Evolutionary conservation across 176 grass and related monocot species (phyloP).

Genomic region (Musa acuminata): DNA sequence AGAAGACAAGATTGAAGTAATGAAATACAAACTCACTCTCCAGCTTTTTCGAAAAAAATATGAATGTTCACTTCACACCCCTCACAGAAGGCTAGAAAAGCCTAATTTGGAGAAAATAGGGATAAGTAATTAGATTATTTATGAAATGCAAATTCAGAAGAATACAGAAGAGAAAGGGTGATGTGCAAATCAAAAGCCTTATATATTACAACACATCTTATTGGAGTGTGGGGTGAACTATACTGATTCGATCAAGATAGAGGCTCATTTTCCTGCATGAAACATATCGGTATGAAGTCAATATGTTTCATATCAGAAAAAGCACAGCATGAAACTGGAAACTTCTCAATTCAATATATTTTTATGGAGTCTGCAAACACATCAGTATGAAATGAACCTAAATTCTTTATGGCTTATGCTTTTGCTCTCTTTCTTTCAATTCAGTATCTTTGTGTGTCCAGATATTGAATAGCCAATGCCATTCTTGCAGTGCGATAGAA

Average conservation of each 20-base stretch:
- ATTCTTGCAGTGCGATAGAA: too few relatives aligned
- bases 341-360: too few relatives aligned
- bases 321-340: too few relatives aligned
- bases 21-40: constrained; percentile 50
- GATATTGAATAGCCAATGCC: too few relatives aligned
- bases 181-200: neutral
- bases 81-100: constrained; percentile 89
- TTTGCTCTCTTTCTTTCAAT: too few relatives aligned
- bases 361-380: too few relatives aligned
- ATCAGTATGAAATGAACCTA: neutral
- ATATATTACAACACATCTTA: neutral
- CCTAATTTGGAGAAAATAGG: constrained; percentile 32
- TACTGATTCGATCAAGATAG: too few relatives aligned
- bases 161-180: neutral
- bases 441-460: too few relatives aligned
- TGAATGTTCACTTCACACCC: constrained; percentile 81
- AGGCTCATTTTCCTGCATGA: neutral
- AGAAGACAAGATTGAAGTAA: constrained; percentile 13
- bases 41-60: constrained; percentile 79
- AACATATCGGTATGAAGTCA: too few relatives aligned
- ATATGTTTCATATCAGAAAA: too few relatives aligned
- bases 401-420: neutral
- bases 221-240: neutral
- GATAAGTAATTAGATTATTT: constrained; percentile 3
- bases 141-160: constrained; percentile 6